Base-by-base conservation (phyloP, 108 stramenopile genomes). In the Schizochytrium sp. region DNA sequence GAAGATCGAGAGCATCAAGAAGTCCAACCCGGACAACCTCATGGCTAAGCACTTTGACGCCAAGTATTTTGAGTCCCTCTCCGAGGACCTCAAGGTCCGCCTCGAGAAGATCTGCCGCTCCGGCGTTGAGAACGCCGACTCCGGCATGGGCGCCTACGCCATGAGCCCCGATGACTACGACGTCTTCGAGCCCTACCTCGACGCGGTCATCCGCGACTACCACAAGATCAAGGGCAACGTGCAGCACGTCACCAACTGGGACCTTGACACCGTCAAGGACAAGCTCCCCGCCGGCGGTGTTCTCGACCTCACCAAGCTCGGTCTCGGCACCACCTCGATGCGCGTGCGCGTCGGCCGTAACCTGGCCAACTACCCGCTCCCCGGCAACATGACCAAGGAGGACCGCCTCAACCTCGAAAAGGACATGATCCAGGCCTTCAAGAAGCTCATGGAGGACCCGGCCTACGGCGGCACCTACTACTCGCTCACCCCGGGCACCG, bases 261-360 rank as follows among this genome's bases (percentile, higher is more conserved):
- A 91, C 58, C 87, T 87, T n/a, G 44, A 5, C 58, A 87, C 58
- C 23, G 71, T 88, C 48, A 89, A 88, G 25, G 93, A 92, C 69
- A 91, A 72, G 34, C 72, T 87, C 3, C 76, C 76, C 45, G 76
- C 19, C 23, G 76, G 76, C 51, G 76, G 76, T 45, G 88, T 88
- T 58, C 92, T 91, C 59, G 93, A 94, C 90, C 91, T 93, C 16
- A 88, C 89, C 72, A 91, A 92, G 92, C 88, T 93, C 53, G 91
- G 93, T 0, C 76, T 83, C 76, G 76, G 76, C 45, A 58, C 88
- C 57, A 83, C 76, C 76, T 94, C 94, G 5, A 93, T 94, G 94
- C 93, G 94, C 25, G 94, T 94, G 10, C 92, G 94, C 57, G 92
- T 92, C 44, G 94, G 94, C 29, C 89, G 94, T 8, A 94, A 94